Base-by-base conservation (phyloP, 345 rosid species). In the Anastatica hierochuntica region DNA sequence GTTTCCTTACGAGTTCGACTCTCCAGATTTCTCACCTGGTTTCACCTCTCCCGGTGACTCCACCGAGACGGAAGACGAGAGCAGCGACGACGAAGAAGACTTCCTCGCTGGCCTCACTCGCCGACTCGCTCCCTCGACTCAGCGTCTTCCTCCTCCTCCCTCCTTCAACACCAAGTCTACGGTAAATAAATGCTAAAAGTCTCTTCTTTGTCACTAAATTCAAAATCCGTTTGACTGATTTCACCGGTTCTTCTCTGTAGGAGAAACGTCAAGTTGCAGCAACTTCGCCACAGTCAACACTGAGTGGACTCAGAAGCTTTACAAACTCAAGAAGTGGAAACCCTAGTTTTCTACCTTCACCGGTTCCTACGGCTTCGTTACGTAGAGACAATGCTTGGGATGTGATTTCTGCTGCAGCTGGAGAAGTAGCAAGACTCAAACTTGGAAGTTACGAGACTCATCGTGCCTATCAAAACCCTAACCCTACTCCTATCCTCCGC, bases 401-500 rank as follows among this genome's bases (percentile, higher is more conserved):
- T 58, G 82, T 90, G 39, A 78, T 90, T 0, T 74, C 68, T 4
- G 92, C 85, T 1, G 98, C 88, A 2, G 96, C 96, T 0, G 87
- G 87, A 1, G 82, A 90, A 65, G 85, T 87, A 0, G 96, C 89
- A 7, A 71, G 75, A 59, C 63, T 85, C 65, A 76, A 78, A 62
- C 55, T 77, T 37, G 68, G 60, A 29, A 55, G 54, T 18, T 53
- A 58, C 36, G 73, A 49, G n/a, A 42, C 65, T 34, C 54, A 17
- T 20, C 38, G 30, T 21, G 34, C 43, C 18, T 65, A 41, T 0
- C 44, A 14, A n/a, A 38, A 10, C 26, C 23, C 50, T 0, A 42
- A 23, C 31, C 60, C 49, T 4, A 49, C n/a, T 43, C 71, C 29
- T 1, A 2, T 47, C 7, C 34, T 45, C 6, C 45, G 62, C 17